A percentile compares a stretch with the other conserved stretches of the same genome.
phyloP scores from a whole-genome alignment of 805 yeast species.

The Candida ulmi region DNA sequence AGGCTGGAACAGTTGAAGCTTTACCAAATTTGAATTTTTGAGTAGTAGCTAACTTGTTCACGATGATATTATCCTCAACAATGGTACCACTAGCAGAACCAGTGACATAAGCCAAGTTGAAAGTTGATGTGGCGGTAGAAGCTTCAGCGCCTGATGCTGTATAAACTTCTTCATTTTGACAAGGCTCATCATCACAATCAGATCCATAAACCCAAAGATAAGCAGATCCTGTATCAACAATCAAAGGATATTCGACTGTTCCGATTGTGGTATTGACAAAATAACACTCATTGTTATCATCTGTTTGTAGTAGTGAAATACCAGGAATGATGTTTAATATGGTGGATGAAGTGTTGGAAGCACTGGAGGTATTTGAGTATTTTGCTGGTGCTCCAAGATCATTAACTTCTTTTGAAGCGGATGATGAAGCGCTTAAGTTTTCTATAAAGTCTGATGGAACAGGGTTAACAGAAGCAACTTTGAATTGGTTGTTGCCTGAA shows the following conservation, averaged over 20 bases:
- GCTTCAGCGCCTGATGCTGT: slow-evolving; percentile 18
- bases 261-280: slow-evolving; percentile 35
- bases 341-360: slow-evolving; percentile 10
- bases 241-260: slow-evolving; percentile 39
- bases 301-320: slow-evolving; percentile 22
- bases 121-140: slow-evolving; percentile 25
- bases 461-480: neutral
- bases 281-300: slow-evolving; percentile 28
- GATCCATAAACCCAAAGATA: slow-evolving; percentile 57
- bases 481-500: neutral
- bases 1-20: slow-evolving; percentile 46
- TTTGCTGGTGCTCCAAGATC: neutral
- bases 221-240: slow-evolving; percentile 63
- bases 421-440: neutral
- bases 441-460: neutral
- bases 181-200: slow-evolving; percentile 40
- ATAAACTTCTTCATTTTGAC: slow-evolving; percentile 29
- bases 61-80: slow-evolving; percentile 29
- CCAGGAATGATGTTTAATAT: slow-evolving; percentile 24
- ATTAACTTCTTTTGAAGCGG: neutral
- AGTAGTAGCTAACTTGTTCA: slow-evolving; percentile 27
- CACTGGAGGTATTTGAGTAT: slow-evolving; percentile 5
- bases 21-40: slow-evolving; percentile 45
- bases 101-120: slow-evolving; percentile 47
- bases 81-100: slow-evolving; percentile 48